Conservation (phyloP, 75 land plant species). For the Selaginella moellendorffii region DNA sequence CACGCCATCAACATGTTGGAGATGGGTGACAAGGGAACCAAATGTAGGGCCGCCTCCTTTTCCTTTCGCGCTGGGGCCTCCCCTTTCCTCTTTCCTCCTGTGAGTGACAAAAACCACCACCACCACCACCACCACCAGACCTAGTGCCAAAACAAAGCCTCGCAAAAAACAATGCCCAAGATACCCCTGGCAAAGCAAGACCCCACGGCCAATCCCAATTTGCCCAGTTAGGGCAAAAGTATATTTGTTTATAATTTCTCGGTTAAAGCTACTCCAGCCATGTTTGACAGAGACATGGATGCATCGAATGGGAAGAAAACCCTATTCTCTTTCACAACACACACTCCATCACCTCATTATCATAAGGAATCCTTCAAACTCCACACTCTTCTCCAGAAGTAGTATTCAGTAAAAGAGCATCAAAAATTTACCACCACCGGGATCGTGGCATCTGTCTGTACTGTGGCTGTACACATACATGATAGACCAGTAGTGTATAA, state of each 20-base stretch:
- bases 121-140: too few relatives aligned
- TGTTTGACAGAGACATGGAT: not conserved
- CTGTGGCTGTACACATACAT: too few relatives aligned
- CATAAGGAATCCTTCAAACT: not conserved
- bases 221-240: not conserved
- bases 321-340: too few relatives aligned
- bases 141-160: not conserved
- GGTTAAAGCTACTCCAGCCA: not conserved
- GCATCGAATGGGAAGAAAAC: not conserved
- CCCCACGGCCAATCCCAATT: too few relatives aligned
- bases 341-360: not conserved
- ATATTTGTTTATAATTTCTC: not conserved
- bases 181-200: not conserved
- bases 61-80: not conserved
- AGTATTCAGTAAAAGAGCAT: not conserved
- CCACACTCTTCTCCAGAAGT: not conserved
- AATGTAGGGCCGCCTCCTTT: not conserved
- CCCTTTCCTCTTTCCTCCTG: too few relatives aligned
- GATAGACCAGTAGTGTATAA: not conserved
- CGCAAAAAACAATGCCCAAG: not conserved
- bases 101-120: too few relatives aligned
- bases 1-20: not conserved
- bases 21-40: not conserved
- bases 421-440: not conserved
- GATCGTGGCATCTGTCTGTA: too few relatives aligned